Evolutionary conservation across 1,139 yeast species (phyloP), one percentile per base, ranked within the genome.

Genomic region (Pichia sp.): DNA sequence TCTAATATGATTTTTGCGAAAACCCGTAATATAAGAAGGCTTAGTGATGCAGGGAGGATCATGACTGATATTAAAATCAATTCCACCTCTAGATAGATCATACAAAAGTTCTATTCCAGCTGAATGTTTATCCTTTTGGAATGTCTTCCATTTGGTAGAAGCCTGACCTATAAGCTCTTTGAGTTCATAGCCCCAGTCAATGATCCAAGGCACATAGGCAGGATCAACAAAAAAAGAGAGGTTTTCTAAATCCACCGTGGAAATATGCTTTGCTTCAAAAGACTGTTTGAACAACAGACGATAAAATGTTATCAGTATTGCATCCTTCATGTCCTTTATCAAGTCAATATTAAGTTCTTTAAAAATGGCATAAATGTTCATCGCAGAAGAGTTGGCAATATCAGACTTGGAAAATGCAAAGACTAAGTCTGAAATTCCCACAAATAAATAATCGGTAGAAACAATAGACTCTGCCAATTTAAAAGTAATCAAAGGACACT

Each of bases 41-140:
- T 91, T 84, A 0, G 97, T 92, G 51, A 93, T 78, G 12, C 90
- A 97, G 7, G 89, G 84, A 0, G 98, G 95, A 64, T 93, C 98
- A 62, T 87, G 87, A 53, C 83, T 84, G 48, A 91, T 80, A 40
- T 78, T 76, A 64, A 76, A 80, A 14, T 74, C 72, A 20, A 76
- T 78, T 40, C 93, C 84, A 0, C 92, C 93, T 33, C 73, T 67
- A 0, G 93, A 78, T 27, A 90, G 69, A 44, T 77, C 73, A 63
- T 83, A 81, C 1, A 85, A 71, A 16, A 85, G 69, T 51, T 79
- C 81, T 41, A 68, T 61, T 36, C 67, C 65, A 3, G 71, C 63
- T 27, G 51, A 61, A 30, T 56, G 66, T 51, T 55, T 61, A 50
- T 61, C 69, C 38, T 52, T 54, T 1, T 52, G 50, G 4, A 60